phyloP scores from a whole-genome alignment of 306 rosid species.

The Glycyrrhiza uralensis region DNA sequence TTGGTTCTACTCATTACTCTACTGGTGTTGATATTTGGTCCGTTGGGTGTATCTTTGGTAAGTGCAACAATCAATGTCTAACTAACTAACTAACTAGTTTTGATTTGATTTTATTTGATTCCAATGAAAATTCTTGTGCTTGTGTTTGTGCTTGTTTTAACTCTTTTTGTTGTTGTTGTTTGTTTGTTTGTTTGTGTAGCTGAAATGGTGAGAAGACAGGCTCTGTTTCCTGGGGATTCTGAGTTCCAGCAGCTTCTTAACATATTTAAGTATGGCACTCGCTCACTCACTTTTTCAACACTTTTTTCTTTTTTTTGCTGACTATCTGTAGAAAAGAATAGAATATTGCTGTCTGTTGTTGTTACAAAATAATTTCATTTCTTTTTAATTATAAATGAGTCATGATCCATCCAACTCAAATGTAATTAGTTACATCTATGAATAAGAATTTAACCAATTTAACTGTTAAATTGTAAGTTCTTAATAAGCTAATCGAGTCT shows the following conservation, averaged over 20 bases:
- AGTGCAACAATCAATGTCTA: too few relatives aligned
- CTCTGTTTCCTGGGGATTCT: conserved; percentile 88
- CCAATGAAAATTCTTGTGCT: too few relatives aligned
- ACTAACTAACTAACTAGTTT: too few relatives aligned
- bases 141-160: neutral
- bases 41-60: conserved; percentile 92
- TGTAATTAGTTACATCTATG: too few relatives aligned
- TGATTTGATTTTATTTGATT: neutral
- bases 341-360: neutral
- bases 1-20: conserved; percentile 86
- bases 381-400: too few relatives aligned
- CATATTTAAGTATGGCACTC: conserved; percentile 62
- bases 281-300: neutral
- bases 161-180: neutral
- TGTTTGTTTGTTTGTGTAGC: conserved; percentile 37
- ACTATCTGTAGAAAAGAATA: too few relatives aligned
- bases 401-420: too few relatives aligned
- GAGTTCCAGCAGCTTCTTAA: conserved; percentile 90
- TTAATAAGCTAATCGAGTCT: neutral
- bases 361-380: too few relatives aligned
- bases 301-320: too few relatives aligned
- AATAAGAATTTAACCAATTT: too few relatives aligned
- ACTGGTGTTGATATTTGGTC: conserved; percentile 98
- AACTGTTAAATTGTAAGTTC: neutral
- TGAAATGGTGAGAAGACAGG: conserved; percentile 89